phyloP scores from a whole-genome alignment of 192 early-diverging fungal species.

The Jimgerdemannia lactiflua region DNA sequence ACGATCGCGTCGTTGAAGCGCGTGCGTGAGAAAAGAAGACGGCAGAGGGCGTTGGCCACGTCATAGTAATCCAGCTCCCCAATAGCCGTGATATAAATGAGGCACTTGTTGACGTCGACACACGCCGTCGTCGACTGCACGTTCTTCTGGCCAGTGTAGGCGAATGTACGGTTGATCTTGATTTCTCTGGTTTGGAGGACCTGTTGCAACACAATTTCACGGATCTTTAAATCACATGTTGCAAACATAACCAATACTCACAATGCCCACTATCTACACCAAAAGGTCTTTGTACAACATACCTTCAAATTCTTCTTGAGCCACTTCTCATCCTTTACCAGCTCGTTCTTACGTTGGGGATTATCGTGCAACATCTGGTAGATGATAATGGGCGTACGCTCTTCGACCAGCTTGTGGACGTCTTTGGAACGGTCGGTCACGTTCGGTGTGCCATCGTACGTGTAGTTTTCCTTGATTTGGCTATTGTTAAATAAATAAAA shows the following conservation, averaged over 20 bases:
- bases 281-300: background rate
- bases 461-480: constrained; percentile 44
- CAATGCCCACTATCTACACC: background rate
- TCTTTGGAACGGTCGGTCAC: constrained; percentile 40
- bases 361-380: constrained; percentile 53
- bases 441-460: constrained; percentile 43
- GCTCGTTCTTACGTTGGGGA: constrained; percentile 41
- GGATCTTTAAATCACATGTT: background rate
- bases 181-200: constrained; percentile 62
- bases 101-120: constrained; percentile 37
- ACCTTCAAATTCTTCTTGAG: constrained; percentile 63
- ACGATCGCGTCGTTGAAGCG: constrained; percentile 79
- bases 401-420: constrained; percentile 61
- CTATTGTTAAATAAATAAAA: constrained; percentile 3
- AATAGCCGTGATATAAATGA: constrained; percentile 32
- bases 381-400: constrained; percentile 75
- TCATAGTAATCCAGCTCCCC: constrained; percentile 78
- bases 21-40: constrained; percentile 61
- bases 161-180: constrained; percentile 47
- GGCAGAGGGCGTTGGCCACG: constrained; percentile 68
- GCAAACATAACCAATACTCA: background rate
- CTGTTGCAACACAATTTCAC: background rate
- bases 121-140: constrained; percentile 64
- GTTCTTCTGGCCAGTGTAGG: constrained; percentile 25
- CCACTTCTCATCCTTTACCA: constrained; percentile 48